Base-by-base conservation (phyloP, 106 monocot genomes). In the Ottelia alismoides region DNA sequence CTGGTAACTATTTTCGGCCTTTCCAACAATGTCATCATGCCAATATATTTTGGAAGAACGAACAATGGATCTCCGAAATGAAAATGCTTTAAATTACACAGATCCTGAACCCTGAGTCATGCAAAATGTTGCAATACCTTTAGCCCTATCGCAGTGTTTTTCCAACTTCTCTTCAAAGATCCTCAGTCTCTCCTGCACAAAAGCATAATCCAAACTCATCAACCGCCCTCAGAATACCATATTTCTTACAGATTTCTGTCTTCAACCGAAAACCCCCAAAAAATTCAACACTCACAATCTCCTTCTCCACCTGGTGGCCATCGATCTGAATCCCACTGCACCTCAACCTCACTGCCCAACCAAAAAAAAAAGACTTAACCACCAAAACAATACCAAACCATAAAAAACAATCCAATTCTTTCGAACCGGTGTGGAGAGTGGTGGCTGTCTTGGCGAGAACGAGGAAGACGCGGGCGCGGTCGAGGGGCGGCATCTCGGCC, bases 401-500 rank as follows among this genome's bases (percentile, higher is more conserved):
- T 27, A 25, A 21, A 45, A 28, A 0, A 58, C 0, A 31, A 40
- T 25, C 27, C 27, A 4, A 54, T 16, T 17, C 28, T 2, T 20
- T 20, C 30, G 12, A 51, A 76, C 84, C 77, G 9, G 80, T 63
- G 27, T 87, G 52, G 28, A 94, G 81, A 22, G 71, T 30, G 29
- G 88, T 55, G 62, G 74, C 67, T 45, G 84, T 60, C 59, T 76
- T 69, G 26, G 94, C 75, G 25, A 94, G 74, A 27, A 67, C 43
- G 61, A 88, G 78, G 55, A 80, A 94, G 49, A 73, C 81, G 5
- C 81, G 75, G 22, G 94, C 94, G 17, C 78, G 77, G 22, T 71
- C 67, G 25, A 94, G 88, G 26, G 94, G 81, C 0, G 83, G 80
- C 22, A 94, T 64, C 62, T 75, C 84, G 14, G 83, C 84, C 32